Percentiles rank a stretch among this genome's conserved stretches.
Evolutionary conservation across 225 moss, liverwort and hornwort genomes (phyloP).

Genomic region (Asterella californica): DNA sequence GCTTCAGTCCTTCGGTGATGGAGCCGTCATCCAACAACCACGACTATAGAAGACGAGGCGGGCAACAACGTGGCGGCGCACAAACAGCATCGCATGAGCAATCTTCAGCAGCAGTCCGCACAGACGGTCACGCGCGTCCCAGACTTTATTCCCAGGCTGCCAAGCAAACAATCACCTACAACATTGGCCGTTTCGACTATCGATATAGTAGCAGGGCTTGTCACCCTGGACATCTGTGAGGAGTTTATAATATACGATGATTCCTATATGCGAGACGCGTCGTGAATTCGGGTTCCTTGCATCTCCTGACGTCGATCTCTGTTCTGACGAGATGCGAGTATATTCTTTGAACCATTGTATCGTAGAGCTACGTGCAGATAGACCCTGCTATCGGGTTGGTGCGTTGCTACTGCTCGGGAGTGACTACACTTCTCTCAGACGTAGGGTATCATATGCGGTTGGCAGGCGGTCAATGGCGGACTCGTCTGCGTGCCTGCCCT

Average conservation of each 20-base stretch:
- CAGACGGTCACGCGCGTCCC: slow-evolving; percentile 15
- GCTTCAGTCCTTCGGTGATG: slow-evolving; percentile 34
- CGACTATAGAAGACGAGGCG: slow-evolving; percentile 30
- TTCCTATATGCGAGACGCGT: slow-evolving; percentile 5
- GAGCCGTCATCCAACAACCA: slow-evolving; percentile 44
- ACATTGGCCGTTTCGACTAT: slow-evolving; percentile 19
- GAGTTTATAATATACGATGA: slow-evolving; percentile 5
- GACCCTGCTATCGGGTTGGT: not conserved
- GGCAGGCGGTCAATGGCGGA: not conserved
- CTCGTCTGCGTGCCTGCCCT: not conserved
- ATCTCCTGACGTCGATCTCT: not conserved
- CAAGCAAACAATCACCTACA: slow-evolving; percentile 28
- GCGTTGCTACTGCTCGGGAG: not conserved
- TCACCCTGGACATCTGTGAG: slow-evolving; percentile 17
- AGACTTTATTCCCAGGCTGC: slow-evolving; percentile 32
- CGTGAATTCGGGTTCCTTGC: not conserved
- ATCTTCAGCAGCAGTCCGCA: slow-evolving; percentile 12
- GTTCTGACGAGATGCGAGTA: not conserved
- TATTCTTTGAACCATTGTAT: not conserved
- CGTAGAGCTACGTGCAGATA: not conserved
- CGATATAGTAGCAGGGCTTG: slow-evolving; percentile 28
- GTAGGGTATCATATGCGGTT: not conserved
- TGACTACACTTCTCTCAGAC: not conserved
- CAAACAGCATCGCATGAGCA: slow-evolving; percentile 16
- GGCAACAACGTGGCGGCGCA: slow-evolving; percentile 24